phyloP scores from a whole-genome alignment of 177 flowering plant genomes.

The Tripterygium wilfordii region DNA sequence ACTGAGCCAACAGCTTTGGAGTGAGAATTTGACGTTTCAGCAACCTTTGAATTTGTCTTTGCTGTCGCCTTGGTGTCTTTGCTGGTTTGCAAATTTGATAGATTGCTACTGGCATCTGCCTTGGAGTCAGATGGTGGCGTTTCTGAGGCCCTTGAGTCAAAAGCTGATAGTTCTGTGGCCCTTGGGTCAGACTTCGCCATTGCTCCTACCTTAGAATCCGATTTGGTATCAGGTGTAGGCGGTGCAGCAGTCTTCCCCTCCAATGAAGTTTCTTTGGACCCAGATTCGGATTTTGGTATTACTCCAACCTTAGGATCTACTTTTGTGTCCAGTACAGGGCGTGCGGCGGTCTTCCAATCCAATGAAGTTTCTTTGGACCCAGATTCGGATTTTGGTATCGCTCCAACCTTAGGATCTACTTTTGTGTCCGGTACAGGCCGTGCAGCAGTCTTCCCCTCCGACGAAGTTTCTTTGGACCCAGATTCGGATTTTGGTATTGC shows the following conservation, averaged over 20 bases:
- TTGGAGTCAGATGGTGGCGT: slow-evolving; percentile 13
- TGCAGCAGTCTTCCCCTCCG: no score
- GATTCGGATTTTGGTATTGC: slow-evolving; percentile 18
- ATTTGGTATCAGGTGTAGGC: slow-evolving; percentile 14
- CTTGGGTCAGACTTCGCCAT: slow-evolving; percentile 18
- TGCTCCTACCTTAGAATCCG: slow-evolving; percentile 18
- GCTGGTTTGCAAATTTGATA: no score
- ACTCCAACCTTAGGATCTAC: slow-evolving; percentile 23
- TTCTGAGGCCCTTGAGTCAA: slow-evolving; percentile 1
- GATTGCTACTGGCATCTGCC: no score
- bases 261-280: slow-evolving; percentile 21
- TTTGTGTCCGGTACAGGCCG: slow-evolving; percentile 13
- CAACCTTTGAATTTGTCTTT: slow-evolving; percentile 10
- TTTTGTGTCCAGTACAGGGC: slow-evolving; percentile 23
- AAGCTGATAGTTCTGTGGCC: slow-evolving; percentile 1
- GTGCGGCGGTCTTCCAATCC: slow-evolving; percentile 27
- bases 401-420: slow-evolving; percentile 18
- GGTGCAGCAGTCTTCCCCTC: no score
- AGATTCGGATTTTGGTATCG: slow-evolving; percentile 13
- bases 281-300: slow-evolving; percentile 18
- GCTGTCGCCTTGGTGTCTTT: slow-evolving; percentile 1
- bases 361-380: slow-evolving; percentile 10
- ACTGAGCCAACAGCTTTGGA: slow-evolving; percentile 8
- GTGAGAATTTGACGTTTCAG: slow-evolving; percentile 16
- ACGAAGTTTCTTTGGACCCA: slow-evolving; percentile 21